Base-by-base conservation (phyloP, 306 rosid species). In the Vigna mungo region DNA sequence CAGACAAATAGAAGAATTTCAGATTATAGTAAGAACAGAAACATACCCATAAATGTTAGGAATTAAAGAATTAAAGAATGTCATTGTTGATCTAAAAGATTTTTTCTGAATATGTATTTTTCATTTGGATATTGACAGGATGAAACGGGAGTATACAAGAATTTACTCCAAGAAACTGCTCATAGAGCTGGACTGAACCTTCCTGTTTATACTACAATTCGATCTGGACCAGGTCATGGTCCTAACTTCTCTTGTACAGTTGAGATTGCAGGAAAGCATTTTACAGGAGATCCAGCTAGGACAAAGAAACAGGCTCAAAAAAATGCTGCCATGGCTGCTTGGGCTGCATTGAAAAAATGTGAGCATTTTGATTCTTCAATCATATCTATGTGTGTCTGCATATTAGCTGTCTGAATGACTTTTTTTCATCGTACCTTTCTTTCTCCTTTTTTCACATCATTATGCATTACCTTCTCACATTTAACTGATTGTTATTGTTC, bases 241-340 rank as follows among this genome's bases (percentile, higher is more conserved):
- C 90, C 90, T 69, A 41, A 75, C 67, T 92, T 86, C 85, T 83
- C 90, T 5, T 90, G 97, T 78, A 90, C 91, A 0, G 91, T 90
- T 74, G 97, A 87, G 87, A 88, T 93, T 74, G 97, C 91, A 18
- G 92, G 92, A 86, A 78, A 87, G 92, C 81, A 71, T 72, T 93
- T 93, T 80, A 7, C 79, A 13, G 97, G 96, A 30, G 87, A 90
- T 32, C 84, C 83, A 14, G 81, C 94, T 83, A 87, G 90, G 87
- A 84, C 92, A 78, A 90, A 93, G 90, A 90, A 93, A 78, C 96
- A 87, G 89, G 96, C 97, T 72, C 92, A 93, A 75, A 93, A 93
- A 61, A 90, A 87, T 84, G 96, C 96, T 25, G 97, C 97, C 4
- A 77, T 90, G 63, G 83, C 92, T 79, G 94, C 96, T 83, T 93